Percentiles rank a stretch among this genome's conserved stretches.
These are phyloP conservation scores for Penicillium odoratum DNA, from an alignment of 495 filamentous ascomycete genomes.

Conservation along the genomic window DNA sequence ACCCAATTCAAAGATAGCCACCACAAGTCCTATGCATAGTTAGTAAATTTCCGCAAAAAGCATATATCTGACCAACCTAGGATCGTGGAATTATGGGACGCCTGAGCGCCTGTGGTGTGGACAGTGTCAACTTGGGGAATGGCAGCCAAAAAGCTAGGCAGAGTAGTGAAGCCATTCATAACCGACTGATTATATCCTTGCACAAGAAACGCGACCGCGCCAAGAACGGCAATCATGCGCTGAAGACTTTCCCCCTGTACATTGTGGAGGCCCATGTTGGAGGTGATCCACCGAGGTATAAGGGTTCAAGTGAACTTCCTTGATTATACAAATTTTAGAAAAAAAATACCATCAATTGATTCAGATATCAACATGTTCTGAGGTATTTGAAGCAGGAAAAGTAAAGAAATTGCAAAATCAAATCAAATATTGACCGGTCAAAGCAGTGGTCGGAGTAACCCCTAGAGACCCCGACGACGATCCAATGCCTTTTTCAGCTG, in stretches of 20 bases:
- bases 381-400: background rate
- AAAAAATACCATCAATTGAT: background rate
- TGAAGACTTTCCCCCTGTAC: slow-evolving; percentile 15
- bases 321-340: background rate
- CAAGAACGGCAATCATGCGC: slow-evolving; percentile 15
- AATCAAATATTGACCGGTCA: background rate
- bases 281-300: background rate
- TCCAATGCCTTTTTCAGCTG: background rate
- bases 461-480: background rate
- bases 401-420: background rate
- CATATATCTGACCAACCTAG: slow-evolving; percentile 7
- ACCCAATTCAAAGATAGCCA: slow-evolving; percentile 58
- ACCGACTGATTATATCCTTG: slow-evolving; percentile 26
- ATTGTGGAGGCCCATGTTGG: slow-evolving; percentile 10
- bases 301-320: background rate
- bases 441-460: background rate
- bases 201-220: slow-evolving; percentile 23
- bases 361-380: background rate
- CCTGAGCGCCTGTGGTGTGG: slow-evolving; percentile 10
- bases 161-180: slow-evolving; percentile 21
- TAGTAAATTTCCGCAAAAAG: background rate
- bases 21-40: slow-evolving; percentile 36
- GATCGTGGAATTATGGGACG: slow-evolving; percentile 13
- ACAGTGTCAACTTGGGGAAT: slow-evolving; percentile 17
- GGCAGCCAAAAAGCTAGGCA: slow-evolving; percentile 14